A percentile compares a stretch with the other conserved stretches of the same genome.
Conservation (phyloP, 805 yeast species). For the Blastobotrys americana region DNA sequence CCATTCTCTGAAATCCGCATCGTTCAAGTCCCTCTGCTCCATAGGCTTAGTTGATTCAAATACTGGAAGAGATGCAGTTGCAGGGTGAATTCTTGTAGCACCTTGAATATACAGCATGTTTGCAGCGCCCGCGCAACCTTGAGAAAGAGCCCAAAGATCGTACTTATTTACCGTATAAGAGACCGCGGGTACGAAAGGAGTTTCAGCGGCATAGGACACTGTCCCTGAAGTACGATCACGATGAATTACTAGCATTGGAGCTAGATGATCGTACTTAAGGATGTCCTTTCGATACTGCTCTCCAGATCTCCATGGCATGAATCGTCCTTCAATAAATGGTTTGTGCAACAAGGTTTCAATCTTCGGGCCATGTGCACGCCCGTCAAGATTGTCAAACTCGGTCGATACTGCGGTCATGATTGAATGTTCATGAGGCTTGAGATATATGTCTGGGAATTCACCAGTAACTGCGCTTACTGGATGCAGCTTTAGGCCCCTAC, state of each 20-base stretch:
- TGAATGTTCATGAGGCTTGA: conserved; percentile 37
- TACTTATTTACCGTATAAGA: conserved; percentile 37
- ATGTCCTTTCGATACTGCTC: conserved; percentile 30
- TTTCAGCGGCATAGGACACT: conserved; percentile 31
- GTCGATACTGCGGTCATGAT: conserved; percentile 45
- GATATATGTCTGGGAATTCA: conserved; percentile 34
- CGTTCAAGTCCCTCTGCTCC: conserved; percentile 34
- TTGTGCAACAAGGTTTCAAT: conserved; percentile 43
- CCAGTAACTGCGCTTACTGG: conserved; percentile 40
- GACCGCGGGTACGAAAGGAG: conserved; percentile 32
- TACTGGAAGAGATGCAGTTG: conserved; percentile 32
- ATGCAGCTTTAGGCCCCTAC: conserved; percentile 45
- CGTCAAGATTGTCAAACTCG: conserved; percentile 44
- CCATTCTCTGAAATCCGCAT: conserved; percentile 37
- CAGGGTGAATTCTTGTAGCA: conserved; percentile 37
- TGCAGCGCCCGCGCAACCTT: conserved; percentile 36
- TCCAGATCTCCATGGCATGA: conserved; percentile 39
- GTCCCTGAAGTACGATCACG: conserved; percentile 41
- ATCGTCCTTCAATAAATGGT: conserved; percentile 37
- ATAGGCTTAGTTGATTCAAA: conserved; percentile 32
- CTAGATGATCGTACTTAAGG: conserved; percentile 34
- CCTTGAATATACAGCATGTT: conserved; percentile 45
- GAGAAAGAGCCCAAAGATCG: conserved; percentile 36
- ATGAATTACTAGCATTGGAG: conserved; percentile 39
- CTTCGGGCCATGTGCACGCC: conserved; percentile 46